Conservation (phyloP, 2,329 filamentous ascomycete species). For the Diaporthe amygdali region DNA sequence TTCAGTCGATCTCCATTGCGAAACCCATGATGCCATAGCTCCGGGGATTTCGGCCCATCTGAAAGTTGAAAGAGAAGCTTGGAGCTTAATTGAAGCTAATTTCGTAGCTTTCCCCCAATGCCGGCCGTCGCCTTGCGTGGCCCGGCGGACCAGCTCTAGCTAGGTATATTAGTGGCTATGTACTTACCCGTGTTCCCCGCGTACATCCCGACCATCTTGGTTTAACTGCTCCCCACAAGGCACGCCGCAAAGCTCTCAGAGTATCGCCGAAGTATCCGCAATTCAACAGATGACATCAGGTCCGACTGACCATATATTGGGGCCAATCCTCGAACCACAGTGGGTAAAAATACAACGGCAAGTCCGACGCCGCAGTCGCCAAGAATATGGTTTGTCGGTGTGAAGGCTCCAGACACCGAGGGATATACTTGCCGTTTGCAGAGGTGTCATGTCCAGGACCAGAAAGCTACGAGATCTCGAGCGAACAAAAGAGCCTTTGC, state of each 20-base stretch:
- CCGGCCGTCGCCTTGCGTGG: background rate
- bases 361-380: background rate
- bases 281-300: background rate
- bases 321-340: background rate
- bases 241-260: background rate
- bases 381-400: background rate
- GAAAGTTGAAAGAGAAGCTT: background rate
- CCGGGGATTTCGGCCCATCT: background rate
- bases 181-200: background rate
- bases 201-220: background rate
- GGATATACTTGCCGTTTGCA: background rate
- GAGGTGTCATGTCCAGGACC: background rate
- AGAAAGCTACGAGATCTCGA: background rate
- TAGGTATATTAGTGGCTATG: background rate
- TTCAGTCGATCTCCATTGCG: background rate
- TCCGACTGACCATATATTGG: background rate
- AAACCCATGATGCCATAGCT: background rate
- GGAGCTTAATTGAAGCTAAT: background rate
- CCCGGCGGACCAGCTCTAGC: background rate
- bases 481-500: background rate
- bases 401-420: background rate
- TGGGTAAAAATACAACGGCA: background rate
- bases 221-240: background rate
- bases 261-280: constrained; percentile 4
- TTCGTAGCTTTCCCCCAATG: background rate